These are phyloP conservation scores for Ogataea pilisensis DNA, from an alignment of 805 yeast genomes.

Conservation along the genomic window DNA sequence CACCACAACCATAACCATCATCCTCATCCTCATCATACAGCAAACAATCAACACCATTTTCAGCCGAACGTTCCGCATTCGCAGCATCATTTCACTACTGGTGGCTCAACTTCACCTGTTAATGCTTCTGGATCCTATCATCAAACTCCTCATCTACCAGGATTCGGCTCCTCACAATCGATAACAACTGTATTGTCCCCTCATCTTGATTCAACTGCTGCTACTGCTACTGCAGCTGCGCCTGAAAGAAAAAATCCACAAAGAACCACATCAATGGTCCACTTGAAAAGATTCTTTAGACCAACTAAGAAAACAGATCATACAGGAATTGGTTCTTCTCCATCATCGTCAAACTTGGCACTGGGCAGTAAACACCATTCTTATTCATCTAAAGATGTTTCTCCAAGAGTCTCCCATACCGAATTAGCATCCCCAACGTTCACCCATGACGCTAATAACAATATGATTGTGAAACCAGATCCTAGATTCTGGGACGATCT, in stretches of 20 bases:
- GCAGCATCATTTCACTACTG: conserved; percentile 3
- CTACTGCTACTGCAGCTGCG: background rate
- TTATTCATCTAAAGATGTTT: conserved; percentile 17
- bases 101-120: background rate
- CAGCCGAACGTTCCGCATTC: conserved; percentile 2
- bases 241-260: conserved; percentile 5
- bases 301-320: conserved; percentile 38
- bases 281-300: conserved; percentile 67
- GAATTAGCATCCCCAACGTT: conserved; percentile 32
- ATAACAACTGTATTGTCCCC: background rate
- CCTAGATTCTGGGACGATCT: conserved; percentile 42
- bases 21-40: background rate
- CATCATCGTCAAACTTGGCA: conserved; percentile 8
- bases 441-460: conserved; percentile 36
- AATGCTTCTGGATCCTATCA: conserved; percentile 9
- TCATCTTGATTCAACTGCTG: background rate
- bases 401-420: conserved; percentile 19
- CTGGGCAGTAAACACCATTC: conserved; percentile 12
- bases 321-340: conserved; percentile 1
- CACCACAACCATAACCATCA: conserved; percentile 12
- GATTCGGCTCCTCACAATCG: background rate
- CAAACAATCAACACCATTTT: background rate
- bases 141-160: conserved; percentile 17
- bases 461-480: conserved; percentile 36
- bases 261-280: conserved; percentile 52